These are phyloP conservation scores for Castanea sativa DNA, from an alignment of 306 rosid genomes.

Conservation along the genomic window DNA sequence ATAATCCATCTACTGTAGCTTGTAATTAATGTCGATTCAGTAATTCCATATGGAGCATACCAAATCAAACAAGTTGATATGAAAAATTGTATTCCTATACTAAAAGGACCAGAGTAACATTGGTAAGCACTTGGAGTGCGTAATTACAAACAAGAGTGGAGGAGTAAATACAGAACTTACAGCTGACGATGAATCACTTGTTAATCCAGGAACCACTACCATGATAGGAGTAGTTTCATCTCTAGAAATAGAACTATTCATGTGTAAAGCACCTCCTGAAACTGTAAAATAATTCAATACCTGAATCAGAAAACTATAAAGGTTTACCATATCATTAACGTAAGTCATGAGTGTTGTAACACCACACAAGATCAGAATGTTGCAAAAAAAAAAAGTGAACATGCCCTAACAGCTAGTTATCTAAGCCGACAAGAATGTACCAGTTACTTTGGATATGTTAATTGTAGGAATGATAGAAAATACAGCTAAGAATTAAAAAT, in stretches of 20 bases:
- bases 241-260: conserved; percentile 26
- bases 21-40: neutral
- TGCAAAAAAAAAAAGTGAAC: neutral
- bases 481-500: neutral
- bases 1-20: neutral
- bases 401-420: neutral
- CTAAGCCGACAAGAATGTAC: neutral
- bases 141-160: neutral
- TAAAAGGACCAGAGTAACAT: neutral
- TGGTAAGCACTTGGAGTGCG: neutral
- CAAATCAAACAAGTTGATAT: conserved; percentile 9
- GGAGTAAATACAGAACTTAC: conserved; percentile 45
- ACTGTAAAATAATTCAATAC: conserved; percentile 39
- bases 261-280: conserved; percentile 29
- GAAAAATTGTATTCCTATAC: neutral
- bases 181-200: conserved; percentile 78
- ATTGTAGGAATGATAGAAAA: neutral
- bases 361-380: neutral
- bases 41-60: neutral
- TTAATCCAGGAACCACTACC: conserved; percentile 78
- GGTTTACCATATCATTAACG: neutral
- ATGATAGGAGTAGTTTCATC: conserved; percentile 65
- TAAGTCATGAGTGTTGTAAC: neutral
- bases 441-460: neutral
- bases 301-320: neutral